These are phyloP conservation scores for Neurospora sp. DNA, from an alignment of 495 filamentous ascomycete species.

Conservation along the genomic window DNA sequence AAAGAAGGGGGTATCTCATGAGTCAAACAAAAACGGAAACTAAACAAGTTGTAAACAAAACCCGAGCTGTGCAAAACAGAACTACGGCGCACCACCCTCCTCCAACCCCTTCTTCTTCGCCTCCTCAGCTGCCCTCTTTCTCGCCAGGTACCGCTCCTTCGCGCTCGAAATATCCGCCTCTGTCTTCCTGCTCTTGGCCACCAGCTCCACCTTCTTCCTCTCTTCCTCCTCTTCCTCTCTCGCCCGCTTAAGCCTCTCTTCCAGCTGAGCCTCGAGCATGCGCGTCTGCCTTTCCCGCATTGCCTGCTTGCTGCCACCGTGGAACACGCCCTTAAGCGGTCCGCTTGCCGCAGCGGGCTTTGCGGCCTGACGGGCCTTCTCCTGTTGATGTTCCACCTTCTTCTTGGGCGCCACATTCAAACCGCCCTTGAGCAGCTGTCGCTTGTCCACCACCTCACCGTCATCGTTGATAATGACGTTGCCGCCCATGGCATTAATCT, in stretches of 20 bases:
- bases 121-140: slow-evolving; percentile 73
- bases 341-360: slow-evolving; percentile 22
- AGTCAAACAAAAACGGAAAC: neutral
- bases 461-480: slow-evolving; percentile 80
- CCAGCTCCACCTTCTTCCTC: slow-evolving; percentile 55
- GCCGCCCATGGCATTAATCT: slow-evolving; percentile 62
- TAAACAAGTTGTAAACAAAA: neutral
- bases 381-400: slow-evolving; percentile 27
- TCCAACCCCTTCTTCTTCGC: slow-evolving; percentile 42
- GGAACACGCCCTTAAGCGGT: slow-evolving; percentile 35
- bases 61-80: neutral
- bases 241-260: slow-evolving; percentile 61
- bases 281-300: slow-evolving; percentile 74
- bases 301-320: slow-evolving; percentile 43
- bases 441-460: slow-evolving; percentile 87
- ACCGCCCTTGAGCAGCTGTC: slow-evolving; percentile 78
- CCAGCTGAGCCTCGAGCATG: slow-evolving; percentile 78
- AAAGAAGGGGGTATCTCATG: neutral
- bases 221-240: slow-evolving; percentile 68
- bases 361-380: slow-evolving; percentile 24
- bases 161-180: slow-evolving; percentile 75
- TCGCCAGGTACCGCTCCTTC: slow-evolving; percentile 74
- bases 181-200: slow-evolving; percentile 62
- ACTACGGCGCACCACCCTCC: slow-evolving; percentile 3
- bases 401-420: slow-evolving; percentile 67